Evolutionary conservation across 129 eudicot genomes (phyloP).

Genomic region (Deinandra increscens): DNA sequence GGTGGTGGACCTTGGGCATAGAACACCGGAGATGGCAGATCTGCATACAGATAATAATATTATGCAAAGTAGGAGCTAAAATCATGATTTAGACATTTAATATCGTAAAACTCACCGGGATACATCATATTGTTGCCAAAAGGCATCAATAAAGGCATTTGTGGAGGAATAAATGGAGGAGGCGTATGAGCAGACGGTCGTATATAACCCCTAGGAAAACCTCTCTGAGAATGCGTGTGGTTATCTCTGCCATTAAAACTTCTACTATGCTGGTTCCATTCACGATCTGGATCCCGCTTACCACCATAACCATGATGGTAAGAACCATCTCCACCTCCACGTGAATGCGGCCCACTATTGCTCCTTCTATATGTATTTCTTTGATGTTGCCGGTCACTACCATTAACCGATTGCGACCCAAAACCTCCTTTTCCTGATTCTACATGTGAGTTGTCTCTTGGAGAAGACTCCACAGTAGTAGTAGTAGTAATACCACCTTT

Average conservation of each 20-base stretch:
- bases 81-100: background rate
- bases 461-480: conserved; percentile 42
- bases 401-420: conserved; percentile 46
- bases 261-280: conserved; percentile 57
- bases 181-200: conserved; percentile 48
- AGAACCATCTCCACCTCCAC: conserved; percentile 73
- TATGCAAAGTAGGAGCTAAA: conserved; percentile 8
- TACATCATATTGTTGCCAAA: conserved; percentile 48
- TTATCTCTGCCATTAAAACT: conserved; percentile 59
- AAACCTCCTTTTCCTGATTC: conserved; percentile 55
- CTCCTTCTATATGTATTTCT: conserved; percentile 59
- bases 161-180: conserved; percentile 48
- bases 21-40: conserved; percentile 40
- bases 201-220: conserved; percentile 46
- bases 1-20: conserved; percentile 46
- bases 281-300: conserved; percentile 81
- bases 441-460: conserved; percentile 40
- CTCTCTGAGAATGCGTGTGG: conserved; percentile 52
- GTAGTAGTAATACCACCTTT: conserved; percentile 31
- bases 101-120: conserved; percentile 46
- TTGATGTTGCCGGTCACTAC: conserved; percentile 55
- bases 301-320: conserved; percentile 58
- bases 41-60: conserved; percentile 39
- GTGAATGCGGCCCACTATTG: conserved; percentile 47
- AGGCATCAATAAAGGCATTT: conserved; percentile 42